Evolutionary conservation across 179 eudicot genomes (phyloP), one percentile per base, ranked within the genome.

Genomic region (Silene coronaria): DNA sequence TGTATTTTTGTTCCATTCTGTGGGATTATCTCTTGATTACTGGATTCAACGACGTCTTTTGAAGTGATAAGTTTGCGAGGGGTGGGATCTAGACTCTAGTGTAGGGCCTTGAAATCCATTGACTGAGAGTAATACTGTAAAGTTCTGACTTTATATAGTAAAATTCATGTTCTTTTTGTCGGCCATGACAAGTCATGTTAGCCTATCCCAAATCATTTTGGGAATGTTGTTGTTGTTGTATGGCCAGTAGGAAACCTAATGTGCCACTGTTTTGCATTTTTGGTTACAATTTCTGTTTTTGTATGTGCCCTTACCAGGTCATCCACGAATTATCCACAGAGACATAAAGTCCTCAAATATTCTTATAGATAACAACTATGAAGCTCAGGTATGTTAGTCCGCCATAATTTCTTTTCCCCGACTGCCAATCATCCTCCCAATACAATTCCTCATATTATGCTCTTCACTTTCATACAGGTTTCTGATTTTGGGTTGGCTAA

Each of bases 401-500:
- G 23, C 22, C 38, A 58, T 34, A 23, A 26, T 13, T 17, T 58
- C 30, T 24, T 48, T 62, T 74, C 10, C 53, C 27, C 38, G 17
- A 21, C 4, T 6, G 6, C 46, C 24, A 9, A 1, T 67, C 19
- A 17, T 21, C 23, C 68, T 66, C 75, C 34, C 24, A 36, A 32
- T 62, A 17, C 63, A 9, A 60, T 16, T 55, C 21, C 71, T 28
- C 69, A 26, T 16, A 55, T 66, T 63, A 24, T 34, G 74, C 27
- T 48, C 26, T 46, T 59, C 67, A 19, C 48, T 81, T 62, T 42
- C 66, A 23, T 59, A 42, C 86, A 93, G 98, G 98, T 93, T 87
- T 77, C 98, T 75, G 98, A 93, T 85, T 93, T 93, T 75, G 98
- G 98, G 79, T 91, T 93, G 70, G 98, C 98, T 34, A 93, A 86